phyloP scores from a whole-genome alignment of 2,329 filamentous ascomycete genomes.

The Hypoxylon sp. region DNA sequence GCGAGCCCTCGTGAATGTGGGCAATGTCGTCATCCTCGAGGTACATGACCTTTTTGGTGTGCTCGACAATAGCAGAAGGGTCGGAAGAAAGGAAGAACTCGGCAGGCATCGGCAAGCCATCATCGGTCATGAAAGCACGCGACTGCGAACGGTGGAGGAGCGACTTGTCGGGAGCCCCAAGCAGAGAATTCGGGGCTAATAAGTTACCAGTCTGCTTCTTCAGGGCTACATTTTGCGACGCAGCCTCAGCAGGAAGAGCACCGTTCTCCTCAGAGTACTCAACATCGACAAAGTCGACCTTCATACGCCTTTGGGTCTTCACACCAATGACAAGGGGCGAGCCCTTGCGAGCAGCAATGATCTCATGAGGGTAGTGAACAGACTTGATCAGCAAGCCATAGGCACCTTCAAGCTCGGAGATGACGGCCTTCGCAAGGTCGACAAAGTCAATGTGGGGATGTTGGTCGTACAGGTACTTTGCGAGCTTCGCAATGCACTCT shows the following conservation, averaged over 20 bases:
- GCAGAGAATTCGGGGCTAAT: slow-evolving; percentile 75
- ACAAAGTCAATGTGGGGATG: slow-evolving; percentile 97
- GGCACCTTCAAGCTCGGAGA: slow-evolving; percentile 97
- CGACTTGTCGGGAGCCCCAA: slow-evolving; percentile 96
- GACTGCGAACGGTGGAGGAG: slow-evolving; percentile 98
- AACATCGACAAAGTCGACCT: slow-evolving; percentile 99
- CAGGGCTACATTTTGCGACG: slow-evolving; percentile 94
- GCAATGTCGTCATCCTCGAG: slow-evolving; percentile 99
- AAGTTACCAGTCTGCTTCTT: slow-evolving; percentile 86
- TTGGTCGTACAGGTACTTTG: slow-evolving; percentile 97
- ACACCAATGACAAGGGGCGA: slow-evolving; percentile 98
- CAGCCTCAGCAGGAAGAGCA: slow-evolving; percentile 90
- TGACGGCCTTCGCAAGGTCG: slow-evolving; percentile 95
- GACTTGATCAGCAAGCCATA: slow-evolving; percentile 99
- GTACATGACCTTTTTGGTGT: slow-evolving; percentile 99
- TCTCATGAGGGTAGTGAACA: slow-evolving; percentile 97
- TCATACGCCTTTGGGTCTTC: slow-evolving; percentile 98
- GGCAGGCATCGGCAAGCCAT: slow-evolving; percentile 96
- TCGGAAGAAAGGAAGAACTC: slow-evolving; percentile 99
- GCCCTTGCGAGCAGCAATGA: slow-evolving; percentile 97
- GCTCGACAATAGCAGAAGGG: slow-evolving; percentile 97
- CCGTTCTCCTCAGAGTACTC: slow-evolving; percentile 92
- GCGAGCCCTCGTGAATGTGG: slow-evolving; percentile 97
- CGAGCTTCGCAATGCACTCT: slow-evolving; percentile 98
- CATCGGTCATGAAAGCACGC: slow-evolving; percentile 97